phyloP scores from a whole-genome alignment of 1,284 basidiomycete genomes.

The Boletus smithii region DNA sequence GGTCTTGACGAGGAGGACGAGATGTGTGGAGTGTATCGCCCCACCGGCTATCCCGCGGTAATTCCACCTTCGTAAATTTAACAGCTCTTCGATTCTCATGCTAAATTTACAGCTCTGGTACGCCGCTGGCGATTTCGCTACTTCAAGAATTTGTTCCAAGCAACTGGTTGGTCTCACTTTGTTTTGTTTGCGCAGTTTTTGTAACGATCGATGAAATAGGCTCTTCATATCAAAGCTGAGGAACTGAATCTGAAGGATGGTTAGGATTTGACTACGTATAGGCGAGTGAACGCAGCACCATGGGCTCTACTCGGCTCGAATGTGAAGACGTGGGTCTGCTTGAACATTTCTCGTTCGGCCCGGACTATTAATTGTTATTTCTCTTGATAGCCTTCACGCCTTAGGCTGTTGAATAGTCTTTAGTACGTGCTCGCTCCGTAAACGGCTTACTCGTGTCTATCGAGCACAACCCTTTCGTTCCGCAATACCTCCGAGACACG shows the following conservation, averaged over 20 bases:
- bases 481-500: conserved; percentile 45
- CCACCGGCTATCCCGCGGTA: conserved; percentile 10
- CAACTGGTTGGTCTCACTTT: conserved; percentile 1
- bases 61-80: too few species aligned
- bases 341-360: too few species aligned
- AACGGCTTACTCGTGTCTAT: conserved; percentile 69
- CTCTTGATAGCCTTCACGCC: too few species aligned
- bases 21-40: conserved; percentile 9
- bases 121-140: conserved; percentile 7
- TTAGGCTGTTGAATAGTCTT: too few species aligned
- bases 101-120: conserved; percentile 3
- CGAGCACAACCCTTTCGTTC: conserved; percentile 56
- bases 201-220: background rate
- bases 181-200: background rate
- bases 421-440: too few species aligned
- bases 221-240: conserved; percentile 12
- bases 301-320: too few species aligned
- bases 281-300: too few species aligned
- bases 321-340: too few species aligned
- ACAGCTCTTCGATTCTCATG: background rate
- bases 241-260: conserved; percentile 3
- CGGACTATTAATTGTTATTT: too few species aligned
- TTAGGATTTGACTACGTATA: too few species aligned
- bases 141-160: conserved; percentile 9
- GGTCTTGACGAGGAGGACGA: conserved; percentile 12